Evolutionary conservation across 306 rosid species (phyloP).

Genomic region (Quercus mongolica): DNA sequence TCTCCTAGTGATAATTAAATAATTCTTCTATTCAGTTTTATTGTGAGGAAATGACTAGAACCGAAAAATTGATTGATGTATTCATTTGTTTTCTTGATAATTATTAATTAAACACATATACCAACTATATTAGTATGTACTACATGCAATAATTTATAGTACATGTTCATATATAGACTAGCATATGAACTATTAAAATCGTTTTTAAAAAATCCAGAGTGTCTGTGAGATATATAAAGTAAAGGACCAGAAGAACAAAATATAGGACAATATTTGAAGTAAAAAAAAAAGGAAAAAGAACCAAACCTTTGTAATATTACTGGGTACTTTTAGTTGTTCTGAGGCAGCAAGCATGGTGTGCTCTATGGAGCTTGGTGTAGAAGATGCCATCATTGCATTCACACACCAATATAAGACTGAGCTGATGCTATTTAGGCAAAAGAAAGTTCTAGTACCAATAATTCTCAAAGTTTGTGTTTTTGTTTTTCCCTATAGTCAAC

Average conservation of each 20-base stretch:
- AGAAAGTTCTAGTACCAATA: not conserved
- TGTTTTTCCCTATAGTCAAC: not conserved
- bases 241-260: not conserved
- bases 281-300: too few relatives aligned
- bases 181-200: not conserved
- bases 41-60: not conserved
- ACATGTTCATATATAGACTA: not conserved
- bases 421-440: not conserved
- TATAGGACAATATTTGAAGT: too few relatives aligned
- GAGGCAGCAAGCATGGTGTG: slow-evolving; percentile 1
- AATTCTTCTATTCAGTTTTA: not conserved
- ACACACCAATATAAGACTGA: not conserved
- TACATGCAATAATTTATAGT: not conserved
- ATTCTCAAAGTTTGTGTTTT: not conserved
- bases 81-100: not conserved
- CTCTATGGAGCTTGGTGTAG: not conserved
- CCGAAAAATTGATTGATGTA: not conserved
- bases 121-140: not conserved
- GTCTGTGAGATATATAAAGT: not conserved
- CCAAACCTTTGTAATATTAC: not conserved
- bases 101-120: not conserved
- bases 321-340: not conserved
- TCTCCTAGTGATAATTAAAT: not conserved
- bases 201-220: not conserved
- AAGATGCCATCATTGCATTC: not conserved